Conservation (phyloP, 345 rosid genomes). For the Populus simonii region DNA sequence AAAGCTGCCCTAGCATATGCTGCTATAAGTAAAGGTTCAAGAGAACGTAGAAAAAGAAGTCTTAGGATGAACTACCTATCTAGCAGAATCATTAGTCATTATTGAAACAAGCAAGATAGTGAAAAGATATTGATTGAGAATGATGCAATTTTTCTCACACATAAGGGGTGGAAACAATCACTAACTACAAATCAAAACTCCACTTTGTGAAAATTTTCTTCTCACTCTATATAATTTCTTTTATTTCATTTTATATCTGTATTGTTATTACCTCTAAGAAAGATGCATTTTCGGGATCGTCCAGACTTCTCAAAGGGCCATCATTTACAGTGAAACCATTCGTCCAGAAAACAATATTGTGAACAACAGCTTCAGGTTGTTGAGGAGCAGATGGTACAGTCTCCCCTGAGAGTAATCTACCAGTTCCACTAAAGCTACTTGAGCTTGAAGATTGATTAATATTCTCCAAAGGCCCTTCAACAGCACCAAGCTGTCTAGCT, state of each 20-base stretch:
- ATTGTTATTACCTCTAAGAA: slow-evolving; percentile 67
- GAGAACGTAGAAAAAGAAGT: neutral
- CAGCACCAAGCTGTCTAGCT: slow-evolving; percentile 87
- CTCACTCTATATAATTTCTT: neutral
- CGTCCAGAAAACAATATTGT: slow-evolving; percentile 82
- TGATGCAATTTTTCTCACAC: neutral
- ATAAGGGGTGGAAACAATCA: neutral
- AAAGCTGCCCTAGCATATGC: neutral
- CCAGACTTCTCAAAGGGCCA: slow-evolving; percentile 85
- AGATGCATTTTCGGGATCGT: slow-evolving; percentile 88
- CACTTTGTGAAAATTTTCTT: neutral
- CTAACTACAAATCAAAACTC: neutral
- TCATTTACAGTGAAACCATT: slow-evolving; percentile 88
- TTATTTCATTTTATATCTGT: neutral
- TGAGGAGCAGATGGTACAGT: slow-evolving; percentile 66
- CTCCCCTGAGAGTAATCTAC: slow-evolving; percentile 83
- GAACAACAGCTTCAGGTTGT: slow-evolving; percentile 70
- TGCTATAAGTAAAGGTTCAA: neutral
- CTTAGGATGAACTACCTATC: neutral
- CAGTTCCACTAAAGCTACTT: slow-evolving; percentile 75
- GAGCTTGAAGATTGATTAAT: slow-evolving; percentile 71
- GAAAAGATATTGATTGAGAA: neutral
- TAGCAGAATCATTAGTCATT: neutral
- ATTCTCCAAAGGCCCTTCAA: slow-evolving; percentile 71
- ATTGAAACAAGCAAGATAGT: neutral